phyloP scores from a whole-genome alignment of 768 basidiomycete genomes.

The Serendipita sp. region DNA sequence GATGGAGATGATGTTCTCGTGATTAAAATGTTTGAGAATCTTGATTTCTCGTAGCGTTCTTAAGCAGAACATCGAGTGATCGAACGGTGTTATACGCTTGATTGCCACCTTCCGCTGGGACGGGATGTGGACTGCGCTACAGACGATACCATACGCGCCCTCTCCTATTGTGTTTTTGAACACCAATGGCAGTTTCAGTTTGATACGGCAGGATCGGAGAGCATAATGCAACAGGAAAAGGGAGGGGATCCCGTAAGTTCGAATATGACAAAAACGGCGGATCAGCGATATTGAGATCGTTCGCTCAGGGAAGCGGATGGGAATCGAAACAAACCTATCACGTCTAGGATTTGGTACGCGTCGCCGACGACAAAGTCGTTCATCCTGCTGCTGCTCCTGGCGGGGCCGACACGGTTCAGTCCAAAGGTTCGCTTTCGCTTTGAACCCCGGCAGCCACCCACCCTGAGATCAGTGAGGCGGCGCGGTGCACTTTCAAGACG shows the following conservation, averaged over 20 bases:
- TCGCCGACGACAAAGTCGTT: slow-evolving; percentile 34
- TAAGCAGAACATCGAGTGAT: slow-evolving; percentile 86
- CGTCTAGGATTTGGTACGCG: slow-evolving; percentile 17
- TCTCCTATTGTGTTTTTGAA: slow-evolving; percentile 70
- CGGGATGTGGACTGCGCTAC: slow-evolving; percentile 55
- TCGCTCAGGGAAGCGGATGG: background rate
- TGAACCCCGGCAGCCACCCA: too few relatives aligned
- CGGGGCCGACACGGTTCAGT: too few relatives aligned
- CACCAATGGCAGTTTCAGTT: slow-evolving; percentile 25
- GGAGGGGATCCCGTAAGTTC: background rate
- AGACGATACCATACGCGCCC: slow-evolving; percentile 78
- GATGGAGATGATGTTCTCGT: slow-evolving; percentile 87
- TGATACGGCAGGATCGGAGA: slow-evolving; percentile 31
- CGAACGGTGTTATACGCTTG: slow-evolving; percentile 90
- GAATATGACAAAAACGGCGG: background rate
- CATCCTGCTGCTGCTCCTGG: slow-evolving; percentile 11
- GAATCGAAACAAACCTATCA: slow-evolving; percentile 9
- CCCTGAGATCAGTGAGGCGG: too few relatives aligned
- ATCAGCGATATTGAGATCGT: background rate
- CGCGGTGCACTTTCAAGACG: too few relatives aligned
- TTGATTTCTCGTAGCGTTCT: slow-evolving; percentile 80
- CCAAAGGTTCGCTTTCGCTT: too few relatives aligned
- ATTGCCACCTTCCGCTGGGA: slow-evolving; percentile 82
- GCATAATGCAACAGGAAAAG: background rate
- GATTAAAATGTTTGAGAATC: slow-evolving; percentile 72